Evolutionary conservation across 306 rosid genomes (phyloP).

Genomic region (Lupinus albus): DNA sequence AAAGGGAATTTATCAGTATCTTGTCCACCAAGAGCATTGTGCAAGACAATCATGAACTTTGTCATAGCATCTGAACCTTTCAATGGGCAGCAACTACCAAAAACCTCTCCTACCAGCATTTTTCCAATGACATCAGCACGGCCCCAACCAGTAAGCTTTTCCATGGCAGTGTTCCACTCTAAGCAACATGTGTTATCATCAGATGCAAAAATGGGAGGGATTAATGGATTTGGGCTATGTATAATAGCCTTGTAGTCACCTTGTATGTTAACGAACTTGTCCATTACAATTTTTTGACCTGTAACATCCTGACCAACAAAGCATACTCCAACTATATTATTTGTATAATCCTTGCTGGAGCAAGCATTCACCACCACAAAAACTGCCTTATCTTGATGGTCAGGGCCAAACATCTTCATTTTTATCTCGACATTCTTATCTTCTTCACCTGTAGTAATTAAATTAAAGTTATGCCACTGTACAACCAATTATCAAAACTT

Average conservation of each 20-base stretch:
- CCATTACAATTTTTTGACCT: slow-evolving; percentile 92
- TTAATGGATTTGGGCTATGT: slow-evolving; percentile 90
- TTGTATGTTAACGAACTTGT: slow-evolving; percentile 92
- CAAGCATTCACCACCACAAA: slow-evolving; percentile 97
- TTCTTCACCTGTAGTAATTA: slow-evolving; percentile 88
- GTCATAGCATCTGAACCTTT: slow-evolving; percentile 88
- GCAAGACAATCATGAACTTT: slow-evolving; percentile 95
- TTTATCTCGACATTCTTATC: slow-evolving; percentile 91
- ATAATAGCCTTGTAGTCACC: slow-evolving; percentile 95
- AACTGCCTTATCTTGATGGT: slow-evolving; percentile 61
- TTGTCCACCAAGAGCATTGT: slow-evolving; percentile 82
- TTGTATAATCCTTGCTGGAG: slow-evolving; percentile 87
- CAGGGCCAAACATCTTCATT: slow-evolving; percentile 83
- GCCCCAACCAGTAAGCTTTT: slow-evolving; percentile 91
- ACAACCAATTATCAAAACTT: slow-evolving; percentile 36
- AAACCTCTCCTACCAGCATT: slow-evolving; percentile 92
- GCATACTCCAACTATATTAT: slow-evolving; percentile 91
- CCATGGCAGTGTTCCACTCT: slow-evolving; percentile 99
- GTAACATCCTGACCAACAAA: slow-evolving; percentile 99
- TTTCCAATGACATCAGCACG: slow-evolving; percentile 75
- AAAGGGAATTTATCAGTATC: slow-evolving; percentile 81
- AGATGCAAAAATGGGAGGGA: slow-evolving; percentile 97
- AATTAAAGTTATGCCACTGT: slow-evolving; percentile 46
- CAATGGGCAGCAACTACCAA: slow-evolving; percentile 83
- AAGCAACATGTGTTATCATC: slow-evolving; percentile 96